These are phyloP conservation scores for Acanthamoeba royreba DNA, from an alignment of 208 protist species.

Conservation along the genomic window DNA sequence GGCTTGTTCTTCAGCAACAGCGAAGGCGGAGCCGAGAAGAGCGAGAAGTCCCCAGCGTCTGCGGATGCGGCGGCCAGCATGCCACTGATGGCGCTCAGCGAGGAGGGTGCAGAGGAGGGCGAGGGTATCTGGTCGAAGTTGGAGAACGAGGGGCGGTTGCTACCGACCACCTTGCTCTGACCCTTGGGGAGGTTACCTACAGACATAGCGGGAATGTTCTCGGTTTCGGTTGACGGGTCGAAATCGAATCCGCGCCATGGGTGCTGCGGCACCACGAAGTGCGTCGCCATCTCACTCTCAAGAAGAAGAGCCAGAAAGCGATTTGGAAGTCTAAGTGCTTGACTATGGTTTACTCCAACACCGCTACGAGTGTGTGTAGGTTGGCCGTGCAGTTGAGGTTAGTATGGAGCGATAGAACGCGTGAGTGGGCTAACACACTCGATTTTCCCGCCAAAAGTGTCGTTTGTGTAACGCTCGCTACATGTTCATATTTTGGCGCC, in stretches of 20 bases:
- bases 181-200: background rate
- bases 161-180: background rate
- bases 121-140: background rate
- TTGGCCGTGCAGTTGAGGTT: no score
- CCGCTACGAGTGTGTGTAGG: no score
- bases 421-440: no score
- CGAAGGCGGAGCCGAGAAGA: slow-evolving; percentile 20
- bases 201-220: background rate
- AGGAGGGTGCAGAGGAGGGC: background rate
- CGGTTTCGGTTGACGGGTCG: background rate
- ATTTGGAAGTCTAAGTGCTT: no score
- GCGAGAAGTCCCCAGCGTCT: background rate
- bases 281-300: background rate
- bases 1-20: background rate
- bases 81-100: background rate
- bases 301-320: no score
- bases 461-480: no score
- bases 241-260: background rate
- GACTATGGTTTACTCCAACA: no score
- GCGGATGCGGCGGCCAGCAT: background rate
- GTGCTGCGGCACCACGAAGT: background rate
- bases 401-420: no score
- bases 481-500: no score
- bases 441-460: no score
- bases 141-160: background rate